phyloP scores from a whole-genome alignment of 2,329 filamentous ascomycete species.

The Fusarium metavorans region DNA sequence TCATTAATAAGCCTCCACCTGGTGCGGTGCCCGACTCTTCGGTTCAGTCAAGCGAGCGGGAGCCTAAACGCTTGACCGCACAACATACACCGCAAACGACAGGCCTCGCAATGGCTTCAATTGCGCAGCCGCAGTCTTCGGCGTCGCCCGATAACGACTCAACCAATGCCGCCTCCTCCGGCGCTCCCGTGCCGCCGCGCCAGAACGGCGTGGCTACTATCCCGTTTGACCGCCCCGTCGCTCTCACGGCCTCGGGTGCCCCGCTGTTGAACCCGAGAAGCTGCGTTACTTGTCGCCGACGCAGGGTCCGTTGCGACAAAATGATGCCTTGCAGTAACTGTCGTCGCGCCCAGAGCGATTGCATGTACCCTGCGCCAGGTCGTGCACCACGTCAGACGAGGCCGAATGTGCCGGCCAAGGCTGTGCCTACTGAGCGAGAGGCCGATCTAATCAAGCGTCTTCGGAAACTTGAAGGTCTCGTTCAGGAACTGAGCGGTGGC shows the following conservation, averaged over 20 bases:
- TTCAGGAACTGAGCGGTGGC: conserved; percentile 70
- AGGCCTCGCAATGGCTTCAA: conserved; percentile 24
- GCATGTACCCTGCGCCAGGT: conserved; percentile 79
- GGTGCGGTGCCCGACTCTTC: background rate
- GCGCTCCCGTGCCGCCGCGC: conserved; percentile 6
- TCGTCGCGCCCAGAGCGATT: conserved; percentile 73
- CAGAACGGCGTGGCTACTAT: conserved; percentile 26
- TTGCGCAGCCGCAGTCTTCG: conserved; percentile 21
- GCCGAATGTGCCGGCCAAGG: conserved; percentile 64
- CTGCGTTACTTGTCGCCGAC: conserved; percentile 61
- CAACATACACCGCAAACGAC: background rate
- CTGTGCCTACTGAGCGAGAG: conserved; percentile 68
- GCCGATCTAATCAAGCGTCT: conserved; percentile 77
- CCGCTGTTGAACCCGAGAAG: conserved; percentile 58
- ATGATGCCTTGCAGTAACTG: conserved; percentile 70
- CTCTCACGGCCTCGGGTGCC: conserved; percentile 40
- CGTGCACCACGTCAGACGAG: conserved; percentile 75
- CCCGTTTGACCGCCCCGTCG: conserved; percentile 33
- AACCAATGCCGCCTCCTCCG: conserved; percentile 12
- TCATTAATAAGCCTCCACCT: background rate
- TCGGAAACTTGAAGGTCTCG: conserved; percentile 79
- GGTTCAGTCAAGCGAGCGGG: background rate
- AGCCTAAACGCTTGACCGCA: background rate
- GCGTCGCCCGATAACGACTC: conserved; percentile 9
- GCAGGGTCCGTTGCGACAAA: conserved; percentile 83